A percentile compares a stretch with the other conserved stretches of the same genome.
Conservation (phyloP, 176 grass and related monocot species). For the Paspalum vaginatum region DNA sequence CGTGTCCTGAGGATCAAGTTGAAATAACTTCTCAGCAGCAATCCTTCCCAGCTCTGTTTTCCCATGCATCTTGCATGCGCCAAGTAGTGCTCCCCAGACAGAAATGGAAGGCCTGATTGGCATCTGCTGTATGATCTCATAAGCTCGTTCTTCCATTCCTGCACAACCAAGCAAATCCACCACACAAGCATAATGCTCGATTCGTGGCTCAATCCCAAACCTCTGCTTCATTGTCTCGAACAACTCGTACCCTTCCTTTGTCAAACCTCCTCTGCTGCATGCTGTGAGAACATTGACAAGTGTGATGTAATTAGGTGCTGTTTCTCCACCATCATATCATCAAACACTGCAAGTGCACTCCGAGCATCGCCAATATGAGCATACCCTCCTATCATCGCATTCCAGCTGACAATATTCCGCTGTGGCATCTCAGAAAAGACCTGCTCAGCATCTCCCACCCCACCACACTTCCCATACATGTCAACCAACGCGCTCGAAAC, state of each 20-base stretch:
- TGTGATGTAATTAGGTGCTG: conserved; percentile 70
- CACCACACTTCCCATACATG: conserved; percentile 85
- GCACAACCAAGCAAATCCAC: conserved; percentile 84
- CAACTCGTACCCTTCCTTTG: conserved; percentile 61
- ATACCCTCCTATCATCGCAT: conserved; percentile 72
- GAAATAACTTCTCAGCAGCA: conserved; percentile 74
- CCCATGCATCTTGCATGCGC: conserved; percentile 77
- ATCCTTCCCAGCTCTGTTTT: conserved; percentile 74
- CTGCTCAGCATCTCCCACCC: conserved; percentile 53
- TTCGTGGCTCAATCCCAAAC: conserved; percentile 64
- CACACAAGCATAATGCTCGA: conserved; percentile 81
- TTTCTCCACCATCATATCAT: conserved; percentile 62
- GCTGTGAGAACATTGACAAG: conserved; percentile 71
- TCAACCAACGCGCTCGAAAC: conserved; percentile 74
- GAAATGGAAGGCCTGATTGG: conserved; percentile 67
- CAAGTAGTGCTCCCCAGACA: conserved; percentile 83
- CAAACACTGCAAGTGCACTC: conserved; percentile 61
- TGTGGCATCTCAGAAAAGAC: conserved; percentile 60
- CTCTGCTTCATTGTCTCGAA: conserved; percentile 76
- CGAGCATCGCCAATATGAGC: conserved; percentile 64
- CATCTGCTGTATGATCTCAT: conserved; percentile 78
- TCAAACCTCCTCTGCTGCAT: conserved; percentile 80
- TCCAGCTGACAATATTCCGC: conserved; percentile 72
- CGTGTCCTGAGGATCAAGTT: conserved; percentile 75
- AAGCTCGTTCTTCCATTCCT: conserved; percentile 77